Base-by-base conservation (phyloP, 164 flowering plant genomes). In the Protea cynaroides region DNA sequence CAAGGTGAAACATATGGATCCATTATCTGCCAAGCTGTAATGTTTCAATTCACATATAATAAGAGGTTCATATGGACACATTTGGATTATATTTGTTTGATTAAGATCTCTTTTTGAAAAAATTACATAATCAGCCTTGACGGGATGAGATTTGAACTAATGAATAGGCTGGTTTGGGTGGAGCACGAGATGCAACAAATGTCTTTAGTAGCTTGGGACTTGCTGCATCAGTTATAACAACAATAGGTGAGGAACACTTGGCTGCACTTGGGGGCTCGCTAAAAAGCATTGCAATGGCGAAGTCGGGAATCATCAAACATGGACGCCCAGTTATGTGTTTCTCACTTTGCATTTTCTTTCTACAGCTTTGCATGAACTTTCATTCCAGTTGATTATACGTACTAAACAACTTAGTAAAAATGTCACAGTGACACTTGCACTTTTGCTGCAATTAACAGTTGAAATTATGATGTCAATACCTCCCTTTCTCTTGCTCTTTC, bases 171-270 rank as follows among this genome's bases (percentile, higher is more conserved):
- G 97, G 99, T 25, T 74, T 95, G 15, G 99, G 99, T 22, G 99
- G 99, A 59, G 92, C 96, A 54, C 80, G 97, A 37, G 99, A 95
- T 88, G 97, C 99, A 36, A 92, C 99, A 65, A 95, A 95, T 71
- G 74, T 95, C 50, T 74, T 92, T 55, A 47, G 62, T 64, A 78
- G 86, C 62, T 80, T 85, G 46, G 83, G 58, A 44, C 87, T 95
- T 67, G 80, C 83, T 50, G 81, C 79, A 66, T 76, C 99, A 14
- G 71, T 95, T 62, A 90, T 95, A 74, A 95, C 99, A 62, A 88
- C 90, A 8, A 81, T 95, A 44, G 90, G 88, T 34, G 87, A 81
- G 64, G 99, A 95, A 65, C 97, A 95, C 82, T 59, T 92, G 79
- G 92, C 81, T 73, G 97, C 97, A 43, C 82, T 95, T 25, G 97